Evolutionary conservation across 2,329 filamentous ascomycete genomes (phyloP).

Genomic region (Botrytis deweyae): DNA sequence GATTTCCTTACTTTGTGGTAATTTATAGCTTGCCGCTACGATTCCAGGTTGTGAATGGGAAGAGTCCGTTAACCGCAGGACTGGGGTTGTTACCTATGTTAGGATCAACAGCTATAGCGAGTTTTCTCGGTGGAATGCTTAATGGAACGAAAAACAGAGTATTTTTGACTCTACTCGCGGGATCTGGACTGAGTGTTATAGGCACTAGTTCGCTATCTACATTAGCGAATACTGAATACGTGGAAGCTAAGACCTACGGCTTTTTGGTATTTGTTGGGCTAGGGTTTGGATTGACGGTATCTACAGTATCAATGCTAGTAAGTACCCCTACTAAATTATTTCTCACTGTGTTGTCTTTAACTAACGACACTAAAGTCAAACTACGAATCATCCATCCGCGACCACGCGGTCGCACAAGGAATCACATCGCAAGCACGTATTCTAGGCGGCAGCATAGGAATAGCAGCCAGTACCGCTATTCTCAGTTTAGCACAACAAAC

Average conservation of each 20-base stretch:
- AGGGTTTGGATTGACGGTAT: neutral
- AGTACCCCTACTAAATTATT: neutral
- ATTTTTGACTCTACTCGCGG: neutral
- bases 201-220: neutral
- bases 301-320: neutral
- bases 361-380: neutral
- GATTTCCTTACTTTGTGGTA: constrained; percentile 58
- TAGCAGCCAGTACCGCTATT: neutral
- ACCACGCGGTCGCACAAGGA: neutral
- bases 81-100: constrained; percentile 59
- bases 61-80: constrained; percentile 54
- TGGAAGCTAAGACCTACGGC: neutral
- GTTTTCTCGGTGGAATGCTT: neutral
- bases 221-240: neutral
- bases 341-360: rapidly evolving
- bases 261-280: neutral
- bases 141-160: neutral
- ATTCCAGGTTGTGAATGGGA: constrained; percentile 58
- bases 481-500: neutral
- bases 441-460: neutral
- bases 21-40: constrained; percentile 59
- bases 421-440: neutral
- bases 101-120: constrained; percentile 53
- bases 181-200: neutral
- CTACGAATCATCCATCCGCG: neutral